A percentile compares a stretch with the other conserved stretches of the same genome.
These are phyloP conservation scores for Pseudovirgaria hyperparasitica DNA, from an alignment of 2,329 filamentous ascomycete genomes.

Conservation along the genomic window DNA sequence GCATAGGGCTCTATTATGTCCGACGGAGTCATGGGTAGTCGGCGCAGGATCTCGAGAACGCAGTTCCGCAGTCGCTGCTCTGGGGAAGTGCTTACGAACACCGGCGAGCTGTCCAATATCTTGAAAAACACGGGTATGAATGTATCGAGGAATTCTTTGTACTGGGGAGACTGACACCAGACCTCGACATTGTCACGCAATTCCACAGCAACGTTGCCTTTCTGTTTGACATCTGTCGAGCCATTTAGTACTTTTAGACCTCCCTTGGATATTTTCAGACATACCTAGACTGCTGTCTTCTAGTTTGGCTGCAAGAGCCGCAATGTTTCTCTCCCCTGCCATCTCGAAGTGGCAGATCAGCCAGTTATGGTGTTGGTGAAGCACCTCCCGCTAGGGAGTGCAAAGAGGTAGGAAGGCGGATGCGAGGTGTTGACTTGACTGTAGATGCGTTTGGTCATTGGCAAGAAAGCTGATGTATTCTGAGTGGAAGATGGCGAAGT, in stretches of 20 bases:
- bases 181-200: slow-evolving; percentile 86
- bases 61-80: slow-evolving; percentile 85
- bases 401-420: too few species aligned
- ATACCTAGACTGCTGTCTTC: slow-evolving; percentile 28
- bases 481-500: too few species aligned
- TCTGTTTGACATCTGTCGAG: slow-evolving; percentile 60
- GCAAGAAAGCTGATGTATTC: too few species aligned
- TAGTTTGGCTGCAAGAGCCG: slow-evolving; percentile 34
- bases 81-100: slow-evolving; percentile 79
- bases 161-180: slow-evolving; percentile 67
- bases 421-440: too few species aligned
- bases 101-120: slow-evolving; percentile 72
- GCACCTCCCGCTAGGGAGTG: too few species aligned
- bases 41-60: slow-evolving; percentile 86
- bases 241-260: background rate
- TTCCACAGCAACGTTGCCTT: slow-evolving; percentile 69
- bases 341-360: slow-evolving; percentile 8
- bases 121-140: slow-evolving; percentile 82
- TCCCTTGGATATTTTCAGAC: slow-evolving; percentile 1
- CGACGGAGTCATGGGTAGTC: slow-evolving; percentile 60
- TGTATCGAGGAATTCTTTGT: slow-evolving; percentile 70
- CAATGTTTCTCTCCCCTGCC: slow-evolving; percentile 30
- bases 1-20: slow-evolving; percentile 84
- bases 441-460: too few species aligned
- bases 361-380: too few species aligned